Percentiles rank a stretch among this genome's conserved stretches.
Conservation (phyloP, 495 filamentous ascomycete species). For the Elasticomyces elasticus region DNA sequence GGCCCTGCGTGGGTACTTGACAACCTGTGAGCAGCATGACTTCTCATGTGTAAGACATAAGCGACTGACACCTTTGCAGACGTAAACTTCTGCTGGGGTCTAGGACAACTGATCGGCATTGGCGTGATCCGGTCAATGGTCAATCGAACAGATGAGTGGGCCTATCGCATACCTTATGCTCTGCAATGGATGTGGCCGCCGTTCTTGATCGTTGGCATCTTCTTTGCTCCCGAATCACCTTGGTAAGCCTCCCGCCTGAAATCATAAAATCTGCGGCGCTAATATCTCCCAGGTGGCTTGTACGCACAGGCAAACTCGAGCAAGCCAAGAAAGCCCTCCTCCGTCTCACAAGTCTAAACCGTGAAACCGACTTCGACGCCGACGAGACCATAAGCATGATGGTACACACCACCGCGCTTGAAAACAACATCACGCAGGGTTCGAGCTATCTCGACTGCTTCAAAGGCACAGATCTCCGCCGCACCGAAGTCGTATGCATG, state of each 20-base stretch:
- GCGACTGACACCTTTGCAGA: too few relatives aligned
- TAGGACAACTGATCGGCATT: conserved; percentile 31
- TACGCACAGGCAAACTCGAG: conserved; percentile 29
- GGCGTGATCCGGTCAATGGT: conserved; percentile 30
- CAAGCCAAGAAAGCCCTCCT: conserved; percentile 31
- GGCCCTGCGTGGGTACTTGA: conserved; percentile 37
- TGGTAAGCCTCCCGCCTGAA: conserved; percentile 15
- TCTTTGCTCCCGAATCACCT: conserved; percentile 32
- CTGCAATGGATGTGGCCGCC: conserved; percentile 38
- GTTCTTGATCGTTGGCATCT: conserved; percentile 29
- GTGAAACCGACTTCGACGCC: conserved; percentile 31
- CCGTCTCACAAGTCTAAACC: conserved; percentile 26
- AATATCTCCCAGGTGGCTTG: conserved; percentile 27
- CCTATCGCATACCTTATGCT: conserved; percentile 34
- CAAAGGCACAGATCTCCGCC: conserved; percentile 28
- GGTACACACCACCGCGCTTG: conserved; percentile 31
- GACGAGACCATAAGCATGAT: conserved; percentile 34
- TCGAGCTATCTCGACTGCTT: conserved; percentile 33
- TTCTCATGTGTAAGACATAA: too few relatives aligned
- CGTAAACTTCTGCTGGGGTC: conserved; percentile 35
- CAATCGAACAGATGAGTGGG: conserved; percentile 10
- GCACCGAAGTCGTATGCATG: conserved; percentile 35
- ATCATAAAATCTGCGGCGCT: neutral
- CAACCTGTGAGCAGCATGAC: too few relatives aligned
- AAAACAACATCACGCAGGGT: conserved; percentile 31